Evolutionary conservation across 305 asterid genomes (phyloP), one percentile per base, ranked within the genome.

Genomic region (Fraxinus greggii): DNA sequence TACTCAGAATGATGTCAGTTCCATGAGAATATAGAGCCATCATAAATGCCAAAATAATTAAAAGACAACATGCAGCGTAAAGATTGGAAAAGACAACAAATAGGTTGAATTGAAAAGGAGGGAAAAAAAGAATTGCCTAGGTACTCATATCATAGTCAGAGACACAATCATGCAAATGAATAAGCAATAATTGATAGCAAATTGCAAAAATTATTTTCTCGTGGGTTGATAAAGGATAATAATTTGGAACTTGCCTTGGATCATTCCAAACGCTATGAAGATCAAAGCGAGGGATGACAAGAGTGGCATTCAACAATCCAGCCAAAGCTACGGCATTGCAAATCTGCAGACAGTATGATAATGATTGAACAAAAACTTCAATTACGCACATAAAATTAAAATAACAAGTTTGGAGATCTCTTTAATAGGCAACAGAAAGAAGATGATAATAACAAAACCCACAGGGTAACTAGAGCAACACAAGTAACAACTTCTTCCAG

Each of bases 281-380:
- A 86, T 93, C 96, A 76, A 95, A 89, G 63, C 84, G 90, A 80
- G 98, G 98, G 80, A 95, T 92, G 80, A 95, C 92, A 3, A 95
- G 90, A 21, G 98, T 89, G 36, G 97, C 97, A 78, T 91, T 93
- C 82, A 95, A 84, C 75, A 92, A 87, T 76, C 90, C 97, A 84
- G 98, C 96, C 84, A 95, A 86, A 70, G 97, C 98, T 77, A 93
- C 98, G 76, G 98, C 98, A 84, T 91, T 95, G 89, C 98, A 95
- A 38, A 93, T 95, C 98, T 93, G 88, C 84, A 87, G 74, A 74
- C 54, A 76, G 31, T 72, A 65, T 56, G 31, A 65, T 56, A 72
- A 9, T 12, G 67, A 79, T 75, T 24, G 28, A 69, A 40, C 75
- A 23, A 56, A 45, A 75, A 45, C 17, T 24, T 72, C 42, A 1